These are phyloP conservation scores for Buddleja alternifolia DNA, from an alignment of 257 asterid genomes.

Conservation along the genomic window DNA sequence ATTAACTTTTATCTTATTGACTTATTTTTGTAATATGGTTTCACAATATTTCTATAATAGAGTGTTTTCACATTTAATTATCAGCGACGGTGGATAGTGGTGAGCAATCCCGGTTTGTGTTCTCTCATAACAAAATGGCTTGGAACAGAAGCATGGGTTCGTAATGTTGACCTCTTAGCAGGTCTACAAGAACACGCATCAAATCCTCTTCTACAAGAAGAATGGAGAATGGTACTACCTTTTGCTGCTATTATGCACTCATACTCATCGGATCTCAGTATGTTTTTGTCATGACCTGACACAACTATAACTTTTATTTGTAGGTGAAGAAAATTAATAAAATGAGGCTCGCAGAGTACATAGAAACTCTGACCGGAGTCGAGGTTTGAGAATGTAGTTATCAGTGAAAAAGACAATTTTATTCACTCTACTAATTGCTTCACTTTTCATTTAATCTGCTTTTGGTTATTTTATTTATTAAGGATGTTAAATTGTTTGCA, in stretches of 20 bases:
- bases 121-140: slow-evolving; percentile 59
- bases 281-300: slow-evolving; percentile 9
- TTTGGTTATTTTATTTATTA: background rate
- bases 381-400: slow-evolving; percentile 38
- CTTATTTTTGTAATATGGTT: background rate
- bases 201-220: slow-evolving; percentile 46
- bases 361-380: slow-evolving; percentile 48
- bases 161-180: slow-evolving; percentile 47
- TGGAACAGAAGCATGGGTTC: slow-evolving; percentile 59
- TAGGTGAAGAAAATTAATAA: slow-evolving; percentile 55
- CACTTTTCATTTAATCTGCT: slow-evolving; percentile 6
- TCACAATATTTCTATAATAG: too few relatives aligned
- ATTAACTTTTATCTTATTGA: background rate
- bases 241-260: slow-evolving; percentile 20
- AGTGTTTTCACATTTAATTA: background rate
- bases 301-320: background rate
- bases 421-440: slow-evolving; percentile 14
- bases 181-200: slow-evolving; percentile 50
- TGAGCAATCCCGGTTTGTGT: slow-evolving; percentile 58
- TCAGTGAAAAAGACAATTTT: background rate
- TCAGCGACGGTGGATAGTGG: slow-evolving; percentile 64
- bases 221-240: slow-evolving; percentile 48
- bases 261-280: background rate
- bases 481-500: slow-evolving; percentile 26
- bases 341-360: slow-evolving; percentile 57